These are phyloP conservation scores for Globisporangium okanoganense DNA, from an alignment of 352 stramenopile species.

Conservation along the genomic window DNA sequence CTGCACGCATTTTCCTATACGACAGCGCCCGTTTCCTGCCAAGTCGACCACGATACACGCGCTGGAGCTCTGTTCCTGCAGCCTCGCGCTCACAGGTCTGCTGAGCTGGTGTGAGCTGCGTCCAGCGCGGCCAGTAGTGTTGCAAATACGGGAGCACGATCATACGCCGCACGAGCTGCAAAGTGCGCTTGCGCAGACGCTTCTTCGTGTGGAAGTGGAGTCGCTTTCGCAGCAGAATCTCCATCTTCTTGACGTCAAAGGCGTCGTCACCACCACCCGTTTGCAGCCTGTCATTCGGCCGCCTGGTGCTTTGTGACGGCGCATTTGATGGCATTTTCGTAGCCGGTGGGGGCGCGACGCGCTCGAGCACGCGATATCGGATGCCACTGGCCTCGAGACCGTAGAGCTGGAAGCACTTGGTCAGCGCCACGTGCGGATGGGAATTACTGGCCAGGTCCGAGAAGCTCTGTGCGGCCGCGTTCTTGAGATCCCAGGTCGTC, in stretches of 20 bases:
- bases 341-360: constrained; percentile 20
- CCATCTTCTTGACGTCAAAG: constrained; percentile 60
- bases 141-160: constrained; percentile 33
- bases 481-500: constrained; percentile 70
- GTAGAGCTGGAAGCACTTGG: constrained; percentile 39
- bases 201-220: constrained; percentile 32
- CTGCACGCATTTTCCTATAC: constrained; percentile 17
- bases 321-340: constrained; percentile 3
- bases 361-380: constrained; percentile 55
- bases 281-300: neutral
- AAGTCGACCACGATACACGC: constrained; percentile 23
- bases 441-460: constrained; percentile 34
- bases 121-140: constrained; percentile 34
- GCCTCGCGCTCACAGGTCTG: constrained; percentile 23
- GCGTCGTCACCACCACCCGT: neutral
- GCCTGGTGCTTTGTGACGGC: neutral
- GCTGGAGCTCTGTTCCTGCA: constrained; percentile 38
- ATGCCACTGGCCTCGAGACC: constrained; percentile 35
- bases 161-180: constrained; percentile 32
- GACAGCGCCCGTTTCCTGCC: neutral
- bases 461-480: constrained; percentile 46
- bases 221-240: constrained; percentile 34
- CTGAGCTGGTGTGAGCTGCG: constrained; percentile 6
- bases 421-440: constrained; percentile 46
- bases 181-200: constrained; percentile 25